Evolutionary conservation across 257 asterid species (phyloP), one percentile per base, ranked within the genome.

Genomic region (Fraxinus pennsylvanica): DNA sequence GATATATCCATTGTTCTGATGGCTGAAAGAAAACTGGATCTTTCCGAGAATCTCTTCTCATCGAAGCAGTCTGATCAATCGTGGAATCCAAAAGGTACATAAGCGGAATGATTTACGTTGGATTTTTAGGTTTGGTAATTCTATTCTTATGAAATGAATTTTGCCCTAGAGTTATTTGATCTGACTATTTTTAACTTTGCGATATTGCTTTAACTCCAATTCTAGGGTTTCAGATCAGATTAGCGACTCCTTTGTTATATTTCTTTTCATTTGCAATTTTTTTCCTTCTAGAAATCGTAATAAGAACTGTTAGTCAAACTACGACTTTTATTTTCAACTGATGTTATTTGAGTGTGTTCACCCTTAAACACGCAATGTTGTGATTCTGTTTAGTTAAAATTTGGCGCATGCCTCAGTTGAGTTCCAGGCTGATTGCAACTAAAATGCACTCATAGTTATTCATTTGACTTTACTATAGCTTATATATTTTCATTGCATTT

Each of bases 1-100:
- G 82, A 36, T 41, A 38, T 83, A 75, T 74, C 81, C 65, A 72
- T 87, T 74, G 15, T 71, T 39, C 84, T 78, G 76, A 95, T 95
- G 99, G 87, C 92, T 75, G 97, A 88, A 50, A 84, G 86, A 81
- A 92, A 91, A 86, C 91, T 90, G 70, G 92, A 91, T 88, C 96
- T 90, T 81, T 91, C 90, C 52, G 92, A 90, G 82, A 91, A 94
- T 90, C 94, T 91, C 89, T 77, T 88, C 82, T 72, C 76, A 9
- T 85, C 94, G 21, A 89, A 86, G 85, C 77, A 81, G 67, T 81
- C 94, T 79, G 96, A 91, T 89, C 97, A 93, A 80, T 88, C 93
- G 73, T 90, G 89, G 93, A 88, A 86, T 78, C 82, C 94, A 61
- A 88, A 92, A 87, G 98, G 99, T 95, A 66, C 67, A 80, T 33